Percentiles rank a stretch among this genome's conserved stretches.
phyloP scores from a whole-genome alignment of 1,284 basidiomycete genomes.

The Puccinia coronata region DNA sequence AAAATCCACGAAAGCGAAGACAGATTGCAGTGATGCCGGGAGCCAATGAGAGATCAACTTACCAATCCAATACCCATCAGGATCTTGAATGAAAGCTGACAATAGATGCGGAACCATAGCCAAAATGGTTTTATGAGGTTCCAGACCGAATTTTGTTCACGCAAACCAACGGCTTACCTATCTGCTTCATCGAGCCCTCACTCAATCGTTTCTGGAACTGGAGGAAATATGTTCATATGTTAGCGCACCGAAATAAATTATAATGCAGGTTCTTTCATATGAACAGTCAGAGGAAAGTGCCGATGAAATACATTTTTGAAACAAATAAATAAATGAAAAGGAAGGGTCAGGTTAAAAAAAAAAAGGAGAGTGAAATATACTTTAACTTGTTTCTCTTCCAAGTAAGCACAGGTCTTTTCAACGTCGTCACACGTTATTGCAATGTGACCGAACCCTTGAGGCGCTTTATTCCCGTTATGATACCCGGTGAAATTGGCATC shows the following conservation, averaged over 20 bases:
- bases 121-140: too few species aligned
- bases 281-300: not conserved
- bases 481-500: conserved; percentile 78
- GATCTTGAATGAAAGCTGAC: conserved; percentile 86
- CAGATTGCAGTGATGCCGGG: not conserved
- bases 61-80: conserved; percentile 57
- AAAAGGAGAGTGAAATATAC: not conserved
- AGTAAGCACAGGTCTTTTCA: conserved; percentile 77
- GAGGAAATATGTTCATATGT: not conserved
- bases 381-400: conserved; percentile 74
- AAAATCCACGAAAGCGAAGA: not conserved
- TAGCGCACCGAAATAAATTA: not conserved
- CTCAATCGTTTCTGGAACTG: conserved; percentile 82
- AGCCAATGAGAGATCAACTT: not conserved
- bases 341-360: not conserved
- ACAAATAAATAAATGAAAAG: not conserved
- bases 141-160: too few species aligned
- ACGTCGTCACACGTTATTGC: conserved; percentile 82
- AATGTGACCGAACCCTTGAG: conserved; percentile 65
- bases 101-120: not conserved
- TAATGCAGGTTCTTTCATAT: too few species aligned
- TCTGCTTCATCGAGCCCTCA: conserved; percentile 76
- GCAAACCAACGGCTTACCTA: conserved; percentile 16
- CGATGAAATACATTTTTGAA: not conserved
- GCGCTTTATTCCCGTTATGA: conserved; percentile 78